Base-by-base conservation (phyloP, 73 alveolate genomes). In the Stentor roeselii region DNA sequence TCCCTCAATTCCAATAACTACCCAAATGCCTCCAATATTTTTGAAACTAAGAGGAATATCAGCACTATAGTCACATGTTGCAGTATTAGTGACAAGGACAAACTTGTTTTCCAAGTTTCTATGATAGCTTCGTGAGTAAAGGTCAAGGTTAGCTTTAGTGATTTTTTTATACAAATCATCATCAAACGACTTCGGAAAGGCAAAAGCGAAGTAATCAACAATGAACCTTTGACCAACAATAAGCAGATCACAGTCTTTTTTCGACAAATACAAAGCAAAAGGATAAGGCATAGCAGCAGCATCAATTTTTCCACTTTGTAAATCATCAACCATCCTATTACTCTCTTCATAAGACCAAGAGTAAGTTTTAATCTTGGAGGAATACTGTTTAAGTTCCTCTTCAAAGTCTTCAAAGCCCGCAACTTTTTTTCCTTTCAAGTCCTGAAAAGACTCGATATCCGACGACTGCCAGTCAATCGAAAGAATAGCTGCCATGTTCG, bases 251-350 rank as follows among this genome's bases (percentile, higher is more conserved):
- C 80, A 67, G 2, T 32, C 37, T 27, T 11, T 67, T 32, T 32
- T 32, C 14, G 80, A 36, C 21, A 21, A 67, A 67, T 21, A 67
- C 14, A 67, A 14, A 11, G 80, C 80, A 21, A 67, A 30, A 27
- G 80, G 80, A 0, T 21, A 21, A 1, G 80, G 80, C 80, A 67
- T 1, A 2, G 80, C 80, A 27, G 80, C 80, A 30, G 50, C 80
- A 67, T 67, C 80, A 1, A 67, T 67, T 27, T 21, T 34, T 34
- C 80, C 80, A 67, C 2, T 2, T 1, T 34, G 27, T 67, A 67
- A 67, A 67, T 67, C 80, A 1, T 67, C 80, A 1, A 67, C 15
- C n/a, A 67, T 67, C 34, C 34, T 21, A 27, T 21, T 11, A 32
- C 42, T 40, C n/a, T 67, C 37, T 27, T 40, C 41, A 67, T 67